These are phyloP conservation scores for Pleurotus giganteus DNA, from an alignment of 768 basidiomycete species.

Conservation along the genomic window DNA sequence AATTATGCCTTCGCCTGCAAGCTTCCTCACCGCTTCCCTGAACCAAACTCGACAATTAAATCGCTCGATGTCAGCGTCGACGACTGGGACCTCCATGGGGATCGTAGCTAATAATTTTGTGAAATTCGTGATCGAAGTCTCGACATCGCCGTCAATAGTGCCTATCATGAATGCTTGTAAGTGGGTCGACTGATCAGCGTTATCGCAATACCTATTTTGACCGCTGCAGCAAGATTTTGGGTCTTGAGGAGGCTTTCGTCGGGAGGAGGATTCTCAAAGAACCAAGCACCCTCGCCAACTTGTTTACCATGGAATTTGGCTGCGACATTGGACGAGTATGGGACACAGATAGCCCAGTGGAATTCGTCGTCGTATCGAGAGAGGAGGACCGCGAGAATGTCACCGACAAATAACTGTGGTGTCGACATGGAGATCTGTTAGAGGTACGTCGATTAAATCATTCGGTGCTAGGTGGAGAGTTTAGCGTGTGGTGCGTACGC, in stretches of 20 bases:
- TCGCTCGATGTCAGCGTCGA: conserved; percentile 5
- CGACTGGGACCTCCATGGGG: conserved; percentile 7
- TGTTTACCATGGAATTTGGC: conserved; percentile 6
- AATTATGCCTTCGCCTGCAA: conserved; percentile 5
- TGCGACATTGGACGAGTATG: background rate
- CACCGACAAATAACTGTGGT: no score
- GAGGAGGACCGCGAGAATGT: no score
- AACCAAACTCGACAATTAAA: conserved; percentile 15
- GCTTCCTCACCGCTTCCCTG: conserved; percentile 13
- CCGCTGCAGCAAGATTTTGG: background rate
- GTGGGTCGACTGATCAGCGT: no score
- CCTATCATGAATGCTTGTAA: background rate
- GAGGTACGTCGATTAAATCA: no score
- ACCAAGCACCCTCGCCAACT: background rate
- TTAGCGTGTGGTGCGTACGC: no score
- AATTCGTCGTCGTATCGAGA: no score
- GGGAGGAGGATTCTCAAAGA: conserved; percentile 7
- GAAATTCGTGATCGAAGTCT: background rate
- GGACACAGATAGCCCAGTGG: conserved; percentile 8
- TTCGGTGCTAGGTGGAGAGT: no score
- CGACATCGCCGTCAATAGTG: background rate
- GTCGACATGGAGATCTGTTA: no score
- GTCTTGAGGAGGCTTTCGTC: background rate
- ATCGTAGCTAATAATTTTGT: conserved; percentile 8
- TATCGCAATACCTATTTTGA: conserved; percentile 5